Evolutionary conservation across 1,139 yeast species (phyloP), one percentile per base, ranked within the genome.

Genomic region (Pichia sp.): DNA sequence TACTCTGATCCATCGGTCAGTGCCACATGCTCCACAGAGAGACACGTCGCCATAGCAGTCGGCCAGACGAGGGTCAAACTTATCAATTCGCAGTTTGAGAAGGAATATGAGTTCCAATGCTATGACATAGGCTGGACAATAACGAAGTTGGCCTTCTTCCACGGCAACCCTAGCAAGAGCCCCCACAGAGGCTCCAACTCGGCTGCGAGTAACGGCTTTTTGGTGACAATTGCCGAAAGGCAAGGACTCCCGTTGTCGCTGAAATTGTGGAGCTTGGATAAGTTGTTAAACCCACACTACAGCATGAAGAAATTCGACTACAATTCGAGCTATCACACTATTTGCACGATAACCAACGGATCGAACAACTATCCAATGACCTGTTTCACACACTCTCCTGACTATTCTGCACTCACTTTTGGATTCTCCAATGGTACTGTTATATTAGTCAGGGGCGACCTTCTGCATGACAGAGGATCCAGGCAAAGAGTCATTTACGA

Each of bases 341-440:
- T 55, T 16, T 67, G 69, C 46, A 58, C 51, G 33, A 61, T 68
- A 16, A 45, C 58, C n/a, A 68, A 68, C 54, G 71, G 69, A 0
- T 43, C 63, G 52, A 88, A 89, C 64, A 79, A 87, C 6, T 86
- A 74, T 61, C 96, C 96, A 0, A 72, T 89, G 49, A 83, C 95
- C 10, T 81, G 88, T 43, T 78, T 87, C 58, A 76, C 78, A 30
- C 73, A 80, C 55, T 79, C 82, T 40, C 63, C 68, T 3, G 87
- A 85, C 60, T 75, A 84, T 56, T 75, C 88, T 0, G 80, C 90
- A 52, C 68, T 90, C 5, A 95, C 88, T 0, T 73, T 91, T 41
- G 98, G 99, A 0, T 91, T 84, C 66, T 85, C 95, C 24, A 88
- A 91, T 68, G 99, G 99, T 7, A 78, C 84, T 31, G 93, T 92